Conservation (phyloP, 306 rosid species). For the Cucumis cinereus region DNA sequence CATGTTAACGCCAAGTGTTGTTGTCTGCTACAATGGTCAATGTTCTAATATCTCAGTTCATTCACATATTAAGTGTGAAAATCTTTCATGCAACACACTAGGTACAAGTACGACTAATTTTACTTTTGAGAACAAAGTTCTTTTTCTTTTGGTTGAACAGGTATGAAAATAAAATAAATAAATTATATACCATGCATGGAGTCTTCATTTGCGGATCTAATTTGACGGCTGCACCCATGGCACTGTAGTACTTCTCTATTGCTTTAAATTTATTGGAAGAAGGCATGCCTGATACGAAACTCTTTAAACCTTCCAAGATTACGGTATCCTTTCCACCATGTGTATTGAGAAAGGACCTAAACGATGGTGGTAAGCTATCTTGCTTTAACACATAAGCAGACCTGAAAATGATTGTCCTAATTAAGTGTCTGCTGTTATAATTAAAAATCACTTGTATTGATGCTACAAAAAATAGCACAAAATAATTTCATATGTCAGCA, state of each 20-base stretch:
- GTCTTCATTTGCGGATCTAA: slow-evolving; percentile 64
- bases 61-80: not conserved
- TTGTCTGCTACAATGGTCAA: not conserved
- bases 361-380: slow-evolving; percentile 86
- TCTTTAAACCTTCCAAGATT: slow-evolving; percentile 68
- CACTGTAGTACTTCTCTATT: slow-evolving; percentile 48
- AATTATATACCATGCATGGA: slow-evolving; percentile 72
- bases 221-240: slow-evolving; percentile 41
- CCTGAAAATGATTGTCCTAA: slow-evolving; percentile 33
- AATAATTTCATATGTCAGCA: not conserved
- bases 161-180: not conserved
- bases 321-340: slow-evolving; percentile 83
- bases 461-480: not conserved
- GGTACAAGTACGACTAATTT: not conserved
- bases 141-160: not conserved
- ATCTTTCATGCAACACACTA: not conserved
- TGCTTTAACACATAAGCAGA: slow-evolving; percentile 90
- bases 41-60: not conserved
- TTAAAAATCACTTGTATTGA: not conserved
- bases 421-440: not conserved
- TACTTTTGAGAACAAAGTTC: not conserved
- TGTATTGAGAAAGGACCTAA: slow-evolving; percentile 82
- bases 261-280: slow-evolving; percentile 46
- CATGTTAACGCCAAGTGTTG: not conserved
- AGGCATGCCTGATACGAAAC: slow-evolving; percentile 58